Evolutionary conservation across 2,329 filamentous ascomycete species (phyloP).

Genomic region (Myriosclerotinia curreyana): DNA sequence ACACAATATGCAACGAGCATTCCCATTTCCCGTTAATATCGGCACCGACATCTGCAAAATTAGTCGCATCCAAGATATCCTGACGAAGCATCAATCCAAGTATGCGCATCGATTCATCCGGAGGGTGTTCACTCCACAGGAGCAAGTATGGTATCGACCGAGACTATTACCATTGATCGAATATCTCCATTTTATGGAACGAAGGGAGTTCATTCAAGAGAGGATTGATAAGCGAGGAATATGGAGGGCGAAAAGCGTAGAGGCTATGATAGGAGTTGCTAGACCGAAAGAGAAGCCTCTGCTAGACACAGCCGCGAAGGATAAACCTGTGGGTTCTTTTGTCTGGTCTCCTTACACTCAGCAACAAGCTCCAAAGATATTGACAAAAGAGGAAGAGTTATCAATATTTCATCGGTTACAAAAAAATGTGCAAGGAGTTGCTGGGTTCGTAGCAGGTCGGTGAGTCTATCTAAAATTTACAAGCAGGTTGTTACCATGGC

Average conservation of each 20-base stretch:
- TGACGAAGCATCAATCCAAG: conserved; percentile 16
- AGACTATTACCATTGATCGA: conserved; percentile 12
- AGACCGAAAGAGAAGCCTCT: neutral
- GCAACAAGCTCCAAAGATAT: neutral
- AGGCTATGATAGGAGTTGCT: conserved; percentile 11
- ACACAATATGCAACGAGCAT: conserved; percentile 41
- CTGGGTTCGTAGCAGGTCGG: conserved; percentile 34
- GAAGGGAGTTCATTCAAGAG: conserved; percentile 3
- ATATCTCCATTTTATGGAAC: conserved; percentile 1
- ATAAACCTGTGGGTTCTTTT: conserved; percentile 2
- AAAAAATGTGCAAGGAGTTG: conserved; percentile 19
- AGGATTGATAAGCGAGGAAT: conserved; percentile 7
- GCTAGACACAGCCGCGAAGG: neutral
- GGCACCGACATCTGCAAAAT: conserved; percentile 79
- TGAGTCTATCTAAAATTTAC: conserved; percentile 18
- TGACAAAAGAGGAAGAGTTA: conserved; percentile 12
- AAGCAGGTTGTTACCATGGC: neutral
- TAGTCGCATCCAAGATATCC: conserved; percentile 51
- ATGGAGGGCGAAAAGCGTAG: conserved; percentile 8
- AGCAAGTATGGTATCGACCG: conserved; percentile 7
- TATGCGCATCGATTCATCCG: conserved; percentile 23
- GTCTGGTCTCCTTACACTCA: neutral
- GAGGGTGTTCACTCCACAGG: conserved; percentile 23
- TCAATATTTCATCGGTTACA: neutral
- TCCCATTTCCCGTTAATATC: conserved; percentile 64